phyloP scores from a whole-genome alignment of 2,329 filamentous ascomycete genomes.

The Fusarium tuaranense region DNA sequence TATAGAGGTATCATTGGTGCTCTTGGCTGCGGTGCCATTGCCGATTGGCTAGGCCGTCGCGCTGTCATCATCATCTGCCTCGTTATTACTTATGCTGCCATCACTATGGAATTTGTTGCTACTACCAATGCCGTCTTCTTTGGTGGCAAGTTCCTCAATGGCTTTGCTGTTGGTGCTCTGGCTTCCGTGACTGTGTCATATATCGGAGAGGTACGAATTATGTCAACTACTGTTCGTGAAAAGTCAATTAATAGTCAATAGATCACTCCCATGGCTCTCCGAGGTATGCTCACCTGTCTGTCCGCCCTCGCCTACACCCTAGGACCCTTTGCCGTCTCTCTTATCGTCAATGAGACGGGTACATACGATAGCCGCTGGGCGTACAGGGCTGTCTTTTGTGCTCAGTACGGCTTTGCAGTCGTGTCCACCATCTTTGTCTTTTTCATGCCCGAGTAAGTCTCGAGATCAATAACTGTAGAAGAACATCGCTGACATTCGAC shows the following conservation, averaged over 20 bases:
- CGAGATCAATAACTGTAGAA: neutral
- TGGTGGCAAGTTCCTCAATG: constrained; percentile 56
- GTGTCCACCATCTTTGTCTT: constrained; percentile 46
- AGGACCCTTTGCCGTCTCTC: constrained; percentile 46
- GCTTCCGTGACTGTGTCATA: constrained; percentile 45
- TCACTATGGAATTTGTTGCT: constrained; percentile 56
- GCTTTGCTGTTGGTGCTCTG: constrained; percentile 50
- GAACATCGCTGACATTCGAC: neutral
- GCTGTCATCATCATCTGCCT: constrained; percentile 50
- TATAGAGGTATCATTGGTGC: constrained; percentile 45
- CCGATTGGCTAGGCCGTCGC: constrained; percentile 52
- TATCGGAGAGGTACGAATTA: constrained; percentile 45
- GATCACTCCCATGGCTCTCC: constrained; percentile 45
- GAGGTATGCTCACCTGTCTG: constrained; percentile 46
- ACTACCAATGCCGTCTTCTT: constrained; percentile 56
- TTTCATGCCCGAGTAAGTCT: constrained; percentile 55
- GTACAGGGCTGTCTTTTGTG: constrained; percentile 48
- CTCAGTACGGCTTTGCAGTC: constrained; percentile 49
- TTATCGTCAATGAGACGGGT: constrained; percentile 49
- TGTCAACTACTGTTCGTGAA: neutral
- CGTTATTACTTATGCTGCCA: constrained; percentile 50
- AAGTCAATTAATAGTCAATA: neutral
- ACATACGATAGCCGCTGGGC: constrained; percentile 47
- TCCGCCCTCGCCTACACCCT: constrained; percentile 47
- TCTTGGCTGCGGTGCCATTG: constrained; percentile 49